phyloP scores from a whole-genome alignment of 352 stramenopile species.

The Phytopythium litorale region DNA sequence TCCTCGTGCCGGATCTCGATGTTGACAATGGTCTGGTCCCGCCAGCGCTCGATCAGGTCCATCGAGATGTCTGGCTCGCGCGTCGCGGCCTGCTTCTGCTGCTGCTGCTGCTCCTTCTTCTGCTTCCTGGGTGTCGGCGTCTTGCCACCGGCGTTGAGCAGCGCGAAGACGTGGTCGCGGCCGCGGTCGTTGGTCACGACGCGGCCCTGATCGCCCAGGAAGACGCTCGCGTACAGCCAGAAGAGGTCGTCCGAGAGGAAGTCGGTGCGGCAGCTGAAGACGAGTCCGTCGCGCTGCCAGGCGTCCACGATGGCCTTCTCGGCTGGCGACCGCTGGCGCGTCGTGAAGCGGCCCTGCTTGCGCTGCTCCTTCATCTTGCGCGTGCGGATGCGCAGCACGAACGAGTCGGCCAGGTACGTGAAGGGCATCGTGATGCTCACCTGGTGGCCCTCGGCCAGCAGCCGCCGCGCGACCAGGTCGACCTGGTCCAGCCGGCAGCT shows the following conservation, averaged over 20 bases:
- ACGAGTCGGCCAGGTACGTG: constrained; percentile 61
- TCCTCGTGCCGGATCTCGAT: constrained; percentile 72
- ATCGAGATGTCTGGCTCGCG: constrained; percentile 40
- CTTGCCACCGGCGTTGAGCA: constrained; percentile 39
- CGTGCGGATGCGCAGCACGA: constrained; percentile 55
- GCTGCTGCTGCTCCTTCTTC: constrained; percentile 7
- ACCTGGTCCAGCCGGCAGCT: constrained; percentile 96
- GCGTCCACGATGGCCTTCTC: constrained; percentile 60
- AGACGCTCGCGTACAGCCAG: constrained; percentile 95
- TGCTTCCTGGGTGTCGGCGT: constrained; percentile 10
- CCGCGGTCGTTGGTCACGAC: constrained; percentile 98
- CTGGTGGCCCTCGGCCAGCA: constrained; percentile 70
- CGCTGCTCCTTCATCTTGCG: constrained; percentile 41
- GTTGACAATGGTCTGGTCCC: constrained; percentile 63
- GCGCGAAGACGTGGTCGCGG: constrained; percentile 90
- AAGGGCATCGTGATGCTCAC: constrained; percentile 79
- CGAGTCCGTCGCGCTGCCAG: constrained; percentile 71
- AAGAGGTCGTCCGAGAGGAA: constrained; percentile 95
- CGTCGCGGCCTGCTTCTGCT: not conserved
- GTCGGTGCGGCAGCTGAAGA: constrained; percentile 90
- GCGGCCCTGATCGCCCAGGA: constrained; percentile 53
- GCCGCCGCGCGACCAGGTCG: constrained; percentile 85
- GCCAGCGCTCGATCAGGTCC: constrained; percentile 72
- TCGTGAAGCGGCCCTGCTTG: constrained; percentile 43
- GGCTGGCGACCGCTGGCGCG: constrained; percentile 37